phyloP scores from a whole-genome alignment of 306 rosid species.

The Fagus crenata region DNA sequence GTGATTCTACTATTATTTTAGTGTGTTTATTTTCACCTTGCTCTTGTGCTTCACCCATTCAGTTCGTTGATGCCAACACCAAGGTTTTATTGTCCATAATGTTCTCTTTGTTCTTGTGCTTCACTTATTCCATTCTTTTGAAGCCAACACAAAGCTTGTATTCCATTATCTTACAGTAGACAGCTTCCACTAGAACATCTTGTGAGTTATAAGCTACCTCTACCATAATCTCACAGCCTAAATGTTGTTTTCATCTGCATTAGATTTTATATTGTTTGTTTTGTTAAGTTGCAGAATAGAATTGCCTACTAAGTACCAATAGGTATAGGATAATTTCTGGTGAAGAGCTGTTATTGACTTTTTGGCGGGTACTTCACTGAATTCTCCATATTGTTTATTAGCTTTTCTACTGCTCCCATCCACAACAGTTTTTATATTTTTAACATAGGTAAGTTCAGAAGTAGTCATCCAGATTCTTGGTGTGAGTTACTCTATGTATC shows the following conservation, averaged over 20 bases:
- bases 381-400: neutral
- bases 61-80: neutral
- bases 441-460: neutral
- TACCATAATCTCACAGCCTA: neutral
- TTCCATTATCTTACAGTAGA: neutral
- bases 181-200: neutral
- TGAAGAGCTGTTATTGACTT: neutral
- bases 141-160: neutral
- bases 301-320: neutral
- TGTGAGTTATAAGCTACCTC: neutral
- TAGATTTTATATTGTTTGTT: neutral
- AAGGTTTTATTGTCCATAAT: neutral
- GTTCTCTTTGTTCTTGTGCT: neutral
- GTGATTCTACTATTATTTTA: neutral
- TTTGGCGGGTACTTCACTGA: neutral
- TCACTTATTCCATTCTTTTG: neutral
- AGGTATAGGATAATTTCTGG: neutral
- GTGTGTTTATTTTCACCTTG: neutral
- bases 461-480: neutral
- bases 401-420: neutral
- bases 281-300: neutral
- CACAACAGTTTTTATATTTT: neutral
- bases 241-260: neutral
- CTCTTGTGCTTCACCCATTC: neutral
- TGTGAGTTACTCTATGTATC: no score